A percentile compares a stretch with the other conserved stretches of the same genome.
phyloP scores from a whole-genome alignment of 768 basidiomycete species.

The Aureoboletus auriporus region DNA sequence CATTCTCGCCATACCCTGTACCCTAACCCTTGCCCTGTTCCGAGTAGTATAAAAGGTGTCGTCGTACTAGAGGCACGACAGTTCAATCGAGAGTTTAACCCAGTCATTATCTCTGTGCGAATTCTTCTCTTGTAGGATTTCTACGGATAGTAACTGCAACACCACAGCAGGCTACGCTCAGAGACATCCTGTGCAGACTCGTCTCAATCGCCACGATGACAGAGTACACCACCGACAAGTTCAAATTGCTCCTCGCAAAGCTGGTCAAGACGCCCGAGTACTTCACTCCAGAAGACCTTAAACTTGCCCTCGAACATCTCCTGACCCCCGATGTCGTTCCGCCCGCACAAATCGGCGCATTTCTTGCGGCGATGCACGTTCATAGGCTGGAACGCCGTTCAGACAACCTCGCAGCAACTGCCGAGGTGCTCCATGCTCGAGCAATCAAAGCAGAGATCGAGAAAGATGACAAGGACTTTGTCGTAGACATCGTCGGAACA shows the following conservation, averaged over 20 bases:
- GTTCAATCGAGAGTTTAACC: too few species aligned
- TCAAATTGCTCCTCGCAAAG: slow-evolving; percentile 74
- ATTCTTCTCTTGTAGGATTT: too few species aligned
- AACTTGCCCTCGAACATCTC: slow-evolving; percentile 67
- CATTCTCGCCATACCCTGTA: too few species aligned
- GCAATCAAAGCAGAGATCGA: slow-evolving; percentile 62
- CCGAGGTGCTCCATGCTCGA: slow-evolving; percentile 65
- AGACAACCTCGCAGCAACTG: slow-evolving; percentile 76
- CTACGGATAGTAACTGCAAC: too few species aligned
- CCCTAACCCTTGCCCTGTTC: too few species aligned
- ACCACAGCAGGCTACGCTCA: too few species aligned
- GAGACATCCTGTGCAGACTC: too few species aligned
- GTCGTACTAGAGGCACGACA: too few species aligned
- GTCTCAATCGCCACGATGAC: too few species aligned
- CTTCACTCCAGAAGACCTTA: slow-evolving; percentile 76
- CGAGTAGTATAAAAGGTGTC: too few species aligned
- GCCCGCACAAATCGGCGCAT: slow-evolving; percentile 82
- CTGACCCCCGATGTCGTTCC: slow-evolving; percentile 60
- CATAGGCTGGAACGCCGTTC: slow-evolving; percentile 73
- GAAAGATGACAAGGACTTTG: slow-evolving; percentile 61
- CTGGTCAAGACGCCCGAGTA: slow-evolving; percentile 78
- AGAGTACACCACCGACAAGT: slow-evolving; percentile 42
- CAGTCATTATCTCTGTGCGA: too few species aligned
- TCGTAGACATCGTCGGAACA: slow-evolving; percentile 43
- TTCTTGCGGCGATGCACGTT: slow-evolving; percentile 82